phyloP scores from a whole-genome alignment of 306 rosid species.

The Fragaria iinumae region DNA sequence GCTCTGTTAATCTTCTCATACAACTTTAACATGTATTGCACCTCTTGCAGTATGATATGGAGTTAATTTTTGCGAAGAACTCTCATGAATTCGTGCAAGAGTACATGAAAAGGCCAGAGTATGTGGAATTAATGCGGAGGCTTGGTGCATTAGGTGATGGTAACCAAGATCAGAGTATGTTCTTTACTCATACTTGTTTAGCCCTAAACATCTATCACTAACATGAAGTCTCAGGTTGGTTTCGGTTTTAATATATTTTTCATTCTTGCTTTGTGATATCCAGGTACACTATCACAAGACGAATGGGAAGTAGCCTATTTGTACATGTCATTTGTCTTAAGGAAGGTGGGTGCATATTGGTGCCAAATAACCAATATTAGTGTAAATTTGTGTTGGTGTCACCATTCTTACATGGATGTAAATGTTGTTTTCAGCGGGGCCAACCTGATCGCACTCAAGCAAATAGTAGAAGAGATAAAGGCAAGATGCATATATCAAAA shows the following conservation, averaged over 20 bases:
- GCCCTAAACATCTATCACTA: not conserved
- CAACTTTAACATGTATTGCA: conserved; percentile 6
- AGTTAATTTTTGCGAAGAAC: conserved; percentile 80
- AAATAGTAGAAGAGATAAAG: conserved; percentile 46
- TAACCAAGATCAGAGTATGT: conserved; percentile 79
- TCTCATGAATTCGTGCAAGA: conserved; percentile 80
- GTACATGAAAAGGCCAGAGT: conserved; percentile 73
- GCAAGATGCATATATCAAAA: conserved; percentile 65
- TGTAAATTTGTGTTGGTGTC: not conserved
- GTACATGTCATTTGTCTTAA: conserved; percentile 57
- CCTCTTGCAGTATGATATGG: conserved; percentile 72
- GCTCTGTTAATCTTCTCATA: not conserved
- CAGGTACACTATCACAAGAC: conserved; percentile 63
- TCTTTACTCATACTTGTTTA: not conserved
- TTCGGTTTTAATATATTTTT: not conserved
- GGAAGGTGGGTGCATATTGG: conserved; percentile 41
- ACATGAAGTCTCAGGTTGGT: not conserved
- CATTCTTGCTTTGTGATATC: not conserved
- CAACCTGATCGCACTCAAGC: conserved; percentile 54
- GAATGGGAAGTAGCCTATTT: conserved; percentile 75
- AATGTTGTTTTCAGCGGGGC: conserved; percentile 58
- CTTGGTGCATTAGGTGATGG: conserved; percentile 98
- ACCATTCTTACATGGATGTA: not conserved
- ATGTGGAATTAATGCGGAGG: conserved; percentile 84
- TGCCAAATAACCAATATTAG: not conserved